phyloP scores from a whole-genome alignment of 345 rosid genomes.

The thale cress (Arabidopsis thaliana) region TAIR10.1 NC_003071.7:15191001-15191500 shows the following conservation, averaged over 20 bases:
- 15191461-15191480: too few species aligned
- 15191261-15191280: not conserved
- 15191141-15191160: slow-evolving; percentile 14
- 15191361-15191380: not conserved
- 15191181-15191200: slow-evolving; percentile 27
- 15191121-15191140: slow-evolving; percentile 19
- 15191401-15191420: too few species aligned
- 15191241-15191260: not conserved
- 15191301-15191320: not conserved
- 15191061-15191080: not conserved
- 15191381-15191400: too few species aligned
- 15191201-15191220: slow-evolving; percentile 25
- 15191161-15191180: slow-evolving; percentile 24
- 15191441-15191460: too few species aligned
- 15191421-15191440: too few species aligned
- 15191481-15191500: too few species aligned
- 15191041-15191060: not conserved
- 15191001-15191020: not conserved
- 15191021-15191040: not conserved
- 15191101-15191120: slow-evolving; percentile 10
- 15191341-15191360: not conserved
- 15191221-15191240: slow-evolving; percentile 18
- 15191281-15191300: slow-evolving; percentile 6
- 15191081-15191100: not conserved
- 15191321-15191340: not conserved